Evolutionary conservation across 2,329 filamentous ascomycete genomes (phyloP).

Genomic region (Curvularia hawaiiensis): DNA sequence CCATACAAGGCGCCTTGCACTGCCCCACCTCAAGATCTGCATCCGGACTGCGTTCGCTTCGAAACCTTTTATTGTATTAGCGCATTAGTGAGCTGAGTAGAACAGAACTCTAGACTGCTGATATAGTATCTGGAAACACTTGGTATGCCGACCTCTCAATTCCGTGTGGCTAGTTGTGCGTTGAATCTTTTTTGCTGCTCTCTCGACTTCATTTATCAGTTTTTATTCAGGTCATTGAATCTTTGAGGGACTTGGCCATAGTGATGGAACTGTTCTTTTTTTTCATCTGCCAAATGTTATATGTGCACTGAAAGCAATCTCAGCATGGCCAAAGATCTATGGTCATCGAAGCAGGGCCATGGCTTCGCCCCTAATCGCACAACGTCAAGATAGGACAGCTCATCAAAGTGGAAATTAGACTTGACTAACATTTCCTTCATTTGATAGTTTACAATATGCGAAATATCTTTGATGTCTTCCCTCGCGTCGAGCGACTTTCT

Average conservation of each 20-base stretch:
- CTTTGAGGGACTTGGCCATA: not conserved
- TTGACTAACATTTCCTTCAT: no score
- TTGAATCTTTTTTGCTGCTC: not conserved
- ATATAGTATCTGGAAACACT: not conserved
- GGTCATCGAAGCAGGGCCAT: no score
- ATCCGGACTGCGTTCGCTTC: not conserved
- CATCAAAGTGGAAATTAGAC: no score
- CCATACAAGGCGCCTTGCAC: not conserved
- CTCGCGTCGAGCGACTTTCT: no score
- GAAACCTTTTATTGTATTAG: not conserved
- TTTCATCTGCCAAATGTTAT: no score
- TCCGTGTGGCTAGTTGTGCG: not conserved
- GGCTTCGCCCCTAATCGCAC: no score
- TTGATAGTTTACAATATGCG: no score
- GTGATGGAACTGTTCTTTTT: not conserved
- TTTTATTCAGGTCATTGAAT: not conserved
- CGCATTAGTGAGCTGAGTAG: not conserved
- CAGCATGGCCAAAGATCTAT: no score
- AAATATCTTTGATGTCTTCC: no score
- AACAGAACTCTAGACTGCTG: not conserved
- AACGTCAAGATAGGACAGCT: no score
- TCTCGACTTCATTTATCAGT: not conserved
- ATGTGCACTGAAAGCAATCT: no score
- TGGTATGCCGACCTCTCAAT: not conserved
- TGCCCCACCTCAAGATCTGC: not conserved